These are phyloP conservation scores for Chloris gayana DNA, from an alignment of 176 grass and related monocot species.

Conservation along the genomic window DNA sequence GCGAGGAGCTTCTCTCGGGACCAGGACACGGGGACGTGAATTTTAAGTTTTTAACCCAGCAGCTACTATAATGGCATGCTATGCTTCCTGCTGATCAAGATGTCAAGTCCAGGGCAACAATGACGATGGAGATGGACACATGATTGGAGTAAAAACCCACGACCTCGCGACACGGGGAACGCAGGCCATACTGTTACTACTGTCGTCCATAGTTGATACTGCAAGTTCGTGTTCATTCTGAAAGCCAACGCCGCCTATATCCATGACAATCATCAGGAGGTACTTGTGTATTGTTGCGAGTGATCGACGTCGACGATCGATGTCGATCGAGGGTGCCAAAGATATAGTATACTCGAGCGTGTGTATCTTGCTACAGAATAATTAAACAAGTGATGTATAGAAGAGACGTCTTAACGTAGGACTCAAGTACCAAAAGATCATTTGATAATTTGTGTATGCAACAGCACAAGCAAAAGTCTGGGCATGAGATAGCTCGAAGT, in stretches of 20 bases:
- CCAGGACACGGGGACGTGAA: background rate
- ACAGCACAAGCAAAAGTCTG: too few relatives aligned
- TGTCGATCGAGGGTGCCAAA: too few relatives aligned
- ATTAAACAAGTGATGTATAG: too few relatives aligned
- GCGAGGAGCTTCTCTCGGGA: conserved; percentile 14
- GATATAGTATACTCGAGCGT: too few relatives aligned
- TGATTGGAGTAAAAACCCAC: background rate
- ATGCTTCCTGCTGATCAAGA: background rate
- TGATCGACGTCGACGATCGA: too few relatives aligned
- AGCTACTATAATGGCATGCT: background rate
- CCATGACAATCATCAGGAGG: background rate
- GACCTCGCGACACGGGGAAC: background rate
- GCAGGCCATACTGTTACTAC: background rate
- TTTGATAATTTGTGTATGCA: too few relatives aligned
- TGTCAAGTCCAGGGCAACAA: background rate
- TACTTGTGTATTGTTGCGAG: too few relatives aligned
- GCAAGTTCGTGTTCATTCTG: background rate
- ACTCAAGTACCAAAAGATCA: too few relatives aligned
- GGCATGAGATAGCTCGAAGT: too few relatives aligned
- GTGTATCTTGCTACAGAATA: too few relatives aligned
- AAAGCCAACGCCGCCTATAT: background rate
- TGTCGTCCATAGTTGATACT: background rate
- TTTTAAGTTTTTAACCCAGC: background rate
- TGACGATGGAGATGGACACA: background rate
- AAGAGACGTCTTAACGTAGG: background rate